Conservation (phyloP, 306 rosid species). For the Vachellia pachyceras region DNA sequence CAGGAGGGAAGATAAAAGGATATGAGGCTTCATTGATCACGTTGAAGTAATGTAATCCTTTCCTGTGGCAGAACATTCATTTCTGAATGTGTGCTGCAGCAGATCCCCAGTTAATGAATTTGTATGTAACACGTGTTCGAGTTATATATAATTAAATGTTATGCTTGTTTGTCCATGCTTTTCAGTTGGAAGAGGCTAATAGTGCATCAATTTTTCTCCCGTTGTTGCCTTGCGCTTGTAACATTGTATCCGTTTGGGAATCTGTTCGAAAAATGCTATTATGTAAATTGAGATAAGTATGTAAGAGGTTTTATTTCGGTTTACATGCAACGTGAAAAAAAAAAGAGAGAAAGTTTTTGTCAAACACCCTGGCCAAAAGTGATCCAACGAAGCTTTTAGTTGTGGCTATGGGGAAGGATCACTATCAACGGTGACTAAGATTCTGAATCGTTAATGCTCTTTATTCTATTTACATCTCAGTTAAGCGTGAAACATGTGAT, state of each 20-base stretch:
- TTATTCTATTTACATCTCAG: neutral
- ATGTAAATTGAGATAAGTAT: too few relatives aligned
- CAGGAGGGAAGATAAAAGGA: conserved; percentile 42
- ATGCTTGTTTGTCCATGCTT: conserved; percentile 36
- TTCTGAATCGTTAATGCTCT: conserved; percentile 24
- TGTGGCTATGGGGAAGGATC: conserved; percentile 2
- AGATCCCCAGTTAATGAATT: conserved; percentile 55
- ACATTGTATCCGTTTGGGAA: too few relatives aligned
- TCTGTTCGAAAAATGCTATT: too few relatives aligned
- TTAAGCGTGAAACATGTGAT: conserved; percentile 34
- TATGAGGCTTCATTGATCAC: conserved; percentile 43
- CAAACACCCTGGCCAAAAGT: neutral
- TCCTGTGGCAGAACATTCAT: conserved; percentile 55
- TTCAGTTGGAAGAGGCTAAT: conserved; percentile 7
- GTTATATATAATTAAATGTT: conserved; percentile 53
- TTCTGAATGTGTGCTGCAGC: conserved; percentile 50
- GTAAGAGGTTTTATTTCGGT: too few relatives aligned
- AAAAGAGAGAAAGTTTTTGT: too few relatives aligned
- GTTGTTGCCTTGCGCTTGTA: neutral
- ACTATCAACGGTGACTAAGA: conserved; percentile 9
- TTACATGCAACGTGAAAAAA: too few relatives aligned
- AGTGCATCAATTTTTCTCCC: neutral
- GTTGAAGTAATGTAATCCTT: conserved; percentile 50
- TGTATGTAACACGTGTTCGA: conserved; percentile 61
- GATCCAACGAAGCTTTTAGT: neutral